These are phyloP conservation scores for Ceratobasidium sp. DNA, from an alignment of 1,284 basidiomycete genomes.

Conservation along the genomic window DNA sequence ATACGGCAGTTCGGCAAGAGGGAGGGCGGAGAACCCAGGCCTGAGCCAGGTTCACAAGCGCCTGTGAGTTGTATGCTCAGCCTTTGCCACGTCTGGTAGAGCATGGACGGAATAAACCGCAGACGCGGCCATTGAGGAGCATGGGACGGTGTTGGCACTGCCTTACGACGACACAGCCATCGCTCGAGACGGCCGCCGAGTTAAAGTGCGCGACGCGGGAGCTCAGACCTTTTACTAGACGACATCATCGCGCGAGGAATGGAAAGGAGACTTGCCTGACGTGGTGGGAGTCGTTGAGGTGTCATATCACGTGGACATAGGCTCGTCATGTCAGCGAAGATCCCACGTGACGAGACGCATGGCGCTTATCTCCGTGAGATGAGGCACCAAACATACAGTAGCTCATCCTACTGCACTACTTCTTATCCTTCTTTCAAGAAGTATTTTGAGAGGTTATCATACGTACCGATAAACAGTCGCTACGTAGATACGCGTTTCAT, in stretches of 20 bases:
- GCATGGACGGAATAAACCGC: not conserved
- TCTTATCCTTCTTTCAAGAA: no score
- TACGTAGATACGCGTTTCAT: no score
- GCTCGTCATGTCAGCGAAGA: not conserved
- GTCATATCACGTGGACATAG: not conserved
- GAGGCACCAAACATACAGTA: no score
- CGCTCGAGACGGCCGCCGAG: slow-evolving; percentile 35
- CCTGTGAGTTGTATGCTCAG: slow-evolving; percentile 23
- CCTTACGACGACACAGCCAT: slow-evolving; percentile 34
- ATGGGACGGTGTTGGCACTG: slow-evolving; percentile 7
- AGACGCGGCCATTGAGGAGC: slow-evolving; percentile 32
- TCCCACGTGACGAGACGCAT: no score
- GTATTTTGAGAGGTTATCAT: no score
- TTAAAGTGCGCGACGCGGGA: slow-evolving; percentile 30
- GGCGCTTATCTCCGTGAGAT: not conserved
- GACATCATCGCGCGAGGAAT: slow-evolving; percentile 25
- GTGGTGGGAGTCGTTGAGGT: not conserved
- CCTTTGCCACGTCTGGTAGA: slow-evolving; percentile 32
- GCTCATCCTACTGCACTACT: no score
- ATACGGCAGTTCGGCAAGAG: slow-evolving; percentile 27
- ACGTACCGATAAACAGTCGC: no score
- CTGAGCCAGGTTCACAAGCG: slow-evolving; percentile 1
- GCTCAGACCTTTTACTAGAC: slow-evolving; percentile 43
- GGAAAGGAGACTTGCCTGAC: slow-evolving; percentile 24
- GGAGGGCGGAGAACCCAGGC: slow-evolving; percentile 32